Conservation (phyloP, 2,329 filamentous ascomycete species). For the Fusarium sp. region DNA sequence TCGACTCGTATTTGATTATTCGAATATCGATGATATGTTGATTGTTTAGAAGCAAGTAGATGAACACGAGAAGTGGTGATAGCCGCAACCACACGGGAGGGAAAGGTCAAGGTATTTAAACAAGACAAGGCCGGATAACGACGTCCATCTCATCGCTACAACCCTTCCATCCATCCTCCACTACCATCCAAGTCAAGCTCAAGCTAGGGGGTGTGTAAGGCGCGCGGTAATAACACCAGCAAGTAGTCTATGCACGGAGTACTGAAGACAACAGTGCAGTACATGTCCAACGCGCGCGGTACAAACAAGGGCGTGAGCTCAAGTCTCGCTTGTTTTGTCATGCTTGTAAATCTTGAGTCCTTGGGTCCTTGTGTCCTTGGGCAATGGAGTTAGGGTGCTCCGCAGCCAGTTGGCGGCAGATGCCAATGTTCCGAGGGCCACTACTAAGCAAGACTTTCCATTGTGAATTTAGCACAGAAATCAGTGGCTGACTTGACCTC, state of each 20-base stretch:
- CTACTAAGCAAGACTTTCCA: constrained; percentile 21
- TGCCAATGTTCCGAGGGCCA: constrained; percentile 7
- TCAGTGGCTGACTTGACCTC: constrained; percentile 4
- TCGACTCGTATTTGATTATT: not conserved
- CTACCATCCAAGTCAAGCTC: constrained; percentile 11
- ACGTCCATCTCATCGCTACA: constrained; percentile 24
- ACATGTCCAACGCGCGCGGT: not conserved
- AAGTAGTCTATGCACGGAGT: no score
- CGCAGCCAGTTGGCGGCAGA: not conserved
- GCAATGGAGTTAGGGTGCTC: not conserved
- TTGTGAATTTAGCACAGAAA: not conserved
- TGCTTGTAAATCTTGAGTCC: constrained; percentile 46
- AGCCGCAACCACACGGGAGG: not conserved
- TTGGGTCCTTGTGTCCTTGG: constrained; percentile 17
- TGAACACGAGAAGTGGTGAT: not conserved
- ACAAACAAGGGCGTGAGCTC: constrained; percentile 34
- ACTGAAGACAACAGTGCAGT: no score
- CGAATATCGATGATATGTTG: not conserved
- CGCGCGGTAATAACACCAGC: constrained; percentile 1
- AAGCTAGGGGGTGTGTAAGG: constrained; percentile 26
- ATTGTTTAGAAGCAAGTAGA: not conserved
- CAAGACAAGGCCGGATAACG: constrained; percentile 27
- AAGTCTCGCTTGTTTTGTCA: constrained; percentile 37
- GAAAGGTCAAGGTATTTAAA: constrained; percentile 41
- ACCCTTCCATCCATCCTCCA: constrained; percentile 14